Conservation (phyloP, 75 land plant species). For the Picea sitchensis region DNA sequence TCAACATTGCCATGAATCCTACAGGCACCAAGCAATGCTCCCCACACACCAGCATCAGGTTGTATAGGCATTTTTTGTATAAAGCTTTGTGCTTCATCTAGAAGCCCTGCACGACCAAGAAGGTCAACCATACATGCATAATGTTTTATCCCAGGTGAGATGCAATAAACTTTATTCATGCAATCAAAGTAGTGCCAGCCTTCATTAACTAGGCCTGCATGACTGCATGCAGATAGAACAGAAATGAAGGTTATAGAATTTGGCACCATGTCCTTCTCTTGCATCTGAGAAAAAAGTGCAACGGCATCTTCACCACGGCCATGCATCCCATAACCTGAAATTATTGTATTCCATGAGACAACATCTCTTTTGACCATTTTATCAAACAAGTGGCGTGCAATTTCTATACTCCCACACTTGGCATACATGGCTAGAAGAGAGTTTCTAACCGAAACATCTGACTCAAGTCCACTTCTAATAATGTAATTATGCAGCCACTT, state of each 20-base stretch:
- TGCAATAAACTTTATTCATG: constrained; percentile 19
- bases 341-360: constrained; percentile 50
- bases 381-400: constrained; percentile 28
- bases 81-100: constrained; percentile 35
- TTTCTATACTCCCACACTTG: constrained; percentile 27
- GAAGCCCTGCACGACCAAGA: constrained; percentile 34
- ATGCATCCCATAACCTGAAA: constrained; percentile 36
- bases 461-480: constrained; percentile 48
- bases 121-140: constrained; percentile 43
- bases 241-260: constrained; percentile 3
- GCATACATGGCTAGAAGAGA: constrained; percentile 48
- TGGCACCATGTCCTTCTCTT: constrained; percentile 14
- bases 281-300: constrained; percentile 39
- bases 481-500: constrained; percentile 31
- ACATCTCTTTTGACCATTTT: constrained; percentile 33
- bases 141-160: constrained; percentile 34
- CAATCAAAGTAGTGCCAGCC: constrained; percentile 22
- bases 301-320: constrained; percentile 41
- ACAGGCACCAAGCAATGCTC: constrained; percentile 46
- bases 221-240: constrained; percentile 33
- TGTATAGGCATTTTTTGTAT: constrained; percentile 42
- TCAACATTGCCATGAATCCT: constrained; percentile 25
- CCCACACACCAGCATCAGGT: constrained; percentile 31
- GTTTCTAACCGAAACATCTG: constrained; percentile 36
- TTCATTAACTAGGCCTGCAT: constrained; percentile 16